Percentiles rank a stretch among this genome's conserved stretches.
Evolutionary conservation across 257 asterid species (phyloP).

Genomic region (Sherardia arvensis): DNA sequence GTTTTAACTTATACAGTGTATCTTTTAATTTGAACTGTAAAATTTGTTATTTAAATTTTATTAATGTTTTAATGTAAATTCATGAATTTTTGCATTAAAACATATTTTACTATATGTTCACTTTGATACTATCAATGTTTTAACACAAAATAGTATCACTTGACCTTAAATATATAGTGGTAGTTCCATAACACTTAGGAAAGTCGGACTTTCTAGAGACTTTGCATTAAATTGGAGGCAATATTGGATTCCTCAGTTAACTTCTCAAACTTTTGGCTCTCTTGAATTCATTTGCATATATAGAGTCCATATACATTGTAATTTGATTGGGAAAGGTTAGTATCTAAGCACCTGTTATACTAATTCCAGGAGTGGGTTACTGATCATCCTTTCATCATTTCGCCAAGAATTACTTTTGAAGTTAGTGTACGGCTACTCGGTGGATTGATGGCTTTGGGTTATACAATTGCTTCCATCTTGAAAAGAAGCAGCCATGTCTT

Average conservation of each 20-base stretch:
- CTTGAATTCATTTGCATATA: background rate
- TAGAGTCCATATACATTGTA: constrained; percentile 1
- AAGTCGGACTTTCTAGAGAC: no score
- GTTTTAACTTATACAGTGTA: no score
- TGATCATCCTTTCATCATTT: constrained; percentile 87
- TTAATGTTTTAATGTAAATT: no score
- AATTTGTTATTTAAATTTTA: no score
- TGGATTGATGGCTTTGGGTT: constrained; percentile 97
- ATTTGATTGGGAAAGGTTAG: constrained; percentile 7
- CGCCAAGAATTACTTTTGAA: constrained; percentile 96
- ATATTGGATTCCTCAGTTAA: background rate
- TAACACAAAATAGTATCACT: no score
- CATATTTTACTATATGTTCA: no score
- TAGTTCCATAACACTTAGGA: no score
- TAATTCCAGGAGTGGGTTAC: constrained; percentile 94
- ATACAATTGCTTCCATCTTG: constrained; percentile 91
- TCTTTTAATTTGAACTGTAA: no score
- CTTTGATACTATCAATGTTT: no score
- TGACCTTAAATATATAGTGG: no score
- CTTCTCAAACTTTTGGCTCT: background rate
- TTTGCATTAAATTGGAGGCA: no score
- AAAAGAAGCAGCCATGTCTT: constrained; percentile 91
- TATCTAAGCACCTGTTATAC: constrained; percentile 13
- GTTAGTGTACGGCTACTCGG: constrained; percentile 99
- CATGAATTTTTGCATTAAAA: no score